phyloP scores from a whole-genome alignment of 2,329 filamentous ascomycete species.

The Trichoderma atroviride region DNA sequence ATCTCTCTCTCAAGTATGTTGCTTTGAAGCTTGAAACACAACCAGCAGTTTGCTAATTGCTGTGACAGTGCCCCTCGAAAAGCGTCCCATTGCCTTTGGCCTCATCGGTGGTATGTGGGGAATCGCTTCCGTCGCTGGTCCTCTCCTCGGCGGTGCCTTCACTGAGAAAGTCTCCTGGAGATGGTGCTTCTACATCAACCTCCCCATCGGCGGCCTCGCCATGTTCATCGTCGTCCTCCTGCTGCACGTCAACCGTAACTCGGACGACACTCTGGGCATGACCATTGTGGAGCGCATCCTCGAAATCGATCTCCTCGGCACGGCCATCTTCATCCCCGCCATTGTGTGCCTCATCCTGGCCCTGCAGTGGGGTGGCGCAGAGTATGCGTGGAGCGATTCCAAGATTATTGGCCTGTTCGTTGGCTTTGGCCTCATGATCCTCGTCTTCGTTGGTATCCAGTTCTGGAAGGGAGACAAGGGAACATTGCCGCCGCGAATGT shows the following conservation, averaged over 20 bases:
- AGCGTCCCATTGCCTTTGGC: constrained; percentile 58
- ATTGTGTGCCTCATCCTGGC: constrained; percentile 58
- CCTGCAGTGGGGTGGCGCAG: constrained; percentile 59
- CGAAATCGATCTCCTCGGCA: constrained; percentile 54
- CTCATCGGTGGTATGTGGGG: constrained; percentile 60
- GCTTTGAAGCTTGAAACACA: neutral
- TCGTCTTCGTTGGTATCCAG: constrained; percentile 53
- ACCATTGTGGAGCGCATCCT: constrained; percentile 44
- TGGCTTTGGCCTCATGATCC: constrained; percentile 49
- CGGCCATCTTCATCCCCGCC: constrained; percentile 53
- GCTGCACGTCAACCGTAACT: constrained; percentile 46
- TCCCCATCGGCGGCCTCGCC: constrained; percentile 52
- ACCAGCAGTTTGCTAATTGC: neutral
- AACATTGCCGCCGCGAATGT: constrained; percentile 51
- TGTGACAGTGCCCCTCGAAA: constrained; percentile 52
- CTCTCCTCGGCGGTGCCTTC: constrained; percentile 54
- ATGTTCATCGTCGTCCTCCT: constrained; percentile 52
- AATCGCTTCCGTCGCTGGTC: constrained; percentile 55
- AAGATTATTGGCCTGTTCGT: constrained; percentile 56
- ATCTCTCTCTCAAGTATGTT: constrained; percentile 45
- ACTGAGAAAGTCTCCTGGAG: constrained; percentile 54
- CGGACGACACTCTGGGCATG: constrained; percentile 38
- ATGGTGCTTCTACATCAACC: constrained; percentile 56
- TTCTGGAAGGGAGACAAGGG: constrained; percentile 47
- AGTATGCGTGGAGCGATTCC: constrained; percentile 53